These are phyloP conservation scores for Combretum micranthum DNA, from an alignment of 345 rosid species.

Conservation along the genomic window DNA sequence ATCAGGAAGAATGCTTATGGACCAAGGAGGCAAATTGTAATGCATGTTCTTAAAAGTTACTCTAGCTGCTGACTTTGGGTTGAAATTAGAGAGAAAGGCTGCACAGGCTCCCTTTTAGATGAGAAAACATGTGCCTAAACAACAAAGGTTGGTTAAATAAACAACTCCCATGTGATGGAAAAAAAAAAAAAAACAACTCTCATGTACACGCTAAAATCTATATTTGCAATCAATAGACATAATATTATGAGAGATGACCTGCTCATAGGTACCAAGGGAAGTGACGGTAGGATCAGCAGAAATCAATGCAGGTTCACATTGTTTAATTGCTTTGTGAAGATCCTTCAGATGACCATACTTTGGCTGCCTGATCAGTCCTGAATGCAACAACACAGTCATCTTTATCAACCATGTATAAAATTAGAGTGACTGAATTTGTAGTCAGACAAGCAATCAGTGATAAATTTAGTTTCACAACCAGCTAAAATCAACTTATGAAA, in stretches of 20 bases:
- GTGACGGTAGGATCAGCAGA: constrained; percentile 71
- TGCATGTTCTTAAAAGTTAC: constrained; percentile 58
- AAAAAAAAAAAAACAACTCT: too few species aligned
- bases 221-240: neutral
- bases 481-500: too few species aligned
- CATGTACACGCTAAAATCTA: too few species aligned
- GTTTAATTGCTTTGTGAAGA: constrained; percentile 79
- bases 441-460: neutral
- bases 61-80: constrained; percentile 46
- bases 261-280: constrained; percentile 67
- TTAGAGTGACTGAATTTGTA: neutral
- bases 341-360: constrained; percentile 86
- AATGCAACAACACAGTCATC: too few species aligned
- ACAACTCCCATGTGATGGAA: too few species aligned
- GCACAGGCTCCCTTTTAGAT: constrained; percentile 57
- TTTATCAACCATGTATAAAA: too few species aligned
- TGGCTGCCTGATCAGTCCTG: constrained; percentile 84
- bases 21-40: constrained; percentile 83
- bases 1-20: constrained; percentile 91
- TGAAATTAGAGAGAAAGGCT: constrained; percentile 74
- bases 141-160: neutral
- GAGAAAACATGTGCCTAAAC: constrained; percentile 75
- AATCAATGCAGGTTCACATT: constrained; percentile 70
- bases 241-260: constrained; percentile 27
- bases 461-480: neutral